Percentiles rank a stretch among this genome's conserved stretches.
phyloP scores from a whole-genome alignment of 2,329 filamentous ascomycete species.

The Fusarium sp. region DNA sequence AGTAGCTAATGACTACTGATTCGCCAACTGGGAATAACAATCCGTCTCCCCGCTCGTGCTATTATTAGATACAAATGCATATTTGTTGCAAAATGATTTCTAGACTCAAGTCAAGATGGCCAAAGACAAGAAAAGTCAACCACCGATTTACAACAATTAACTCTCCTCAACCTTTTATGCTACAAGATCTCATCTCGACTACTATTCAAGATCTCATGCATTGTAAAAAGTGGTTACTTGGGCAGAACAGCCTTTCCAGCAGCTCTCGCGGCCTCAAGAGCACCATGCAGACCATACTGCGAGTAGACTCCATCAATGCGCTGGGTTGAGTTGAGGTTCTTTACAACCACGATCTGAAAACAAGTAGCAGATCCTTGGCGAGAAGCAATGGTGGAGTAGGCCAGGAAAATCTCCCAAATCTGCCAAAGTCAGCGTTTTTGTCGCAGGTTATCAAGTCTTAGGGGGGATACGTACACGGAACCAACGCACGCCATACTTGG shows the following conservation, averaged over 20 bases:
- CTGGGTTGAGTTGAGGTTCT: slow-evolving; percentile 90
- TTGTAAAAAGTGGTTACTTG: neutral
- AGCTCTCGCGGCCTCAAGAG: slow-evolving; percentile 54
- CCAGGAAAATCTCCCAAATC: slow-evolving; percentile 95
- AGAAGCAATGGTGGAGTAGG: slow-evolving; percentile 84
- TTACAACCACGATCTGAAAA: slow-evolving; percentile 87
- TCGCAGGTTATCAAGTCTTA: neutral
- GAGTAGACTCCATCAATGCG: slow-evolving; percentile 78
- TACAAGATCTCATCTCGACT: neutral
- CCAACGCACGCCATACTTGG: slow-evolving; percentile 92
- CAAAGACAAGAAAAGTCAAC: no score
- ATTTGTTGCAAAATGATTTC: neutral
- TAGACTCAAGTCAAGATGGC: no score
- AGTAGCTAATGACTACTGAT: neutral
- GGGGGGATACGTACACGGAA: slow-evolving; percentile 74
- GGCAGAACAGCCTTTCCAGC: slow-evolving; percentile 40
- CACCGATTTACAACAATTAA: no score
- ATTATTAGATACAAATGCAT: neutral
- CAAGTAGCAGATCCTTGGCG: slow-evolving; percentile 87
- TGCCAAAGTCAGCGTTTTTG: slow-evolving; percentile 47
- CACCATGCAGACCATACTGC: slow-evolving; percentile 76
- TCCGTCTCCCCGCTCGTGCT: neutral
- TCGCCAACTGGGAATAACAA: neutral
- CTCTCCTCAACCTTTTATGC: no score
- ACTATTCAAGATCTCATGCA: neutral